phyloP scores from a whole-genome alignment of 129 eudicot species.

The Lactuca sativa region DNA sequence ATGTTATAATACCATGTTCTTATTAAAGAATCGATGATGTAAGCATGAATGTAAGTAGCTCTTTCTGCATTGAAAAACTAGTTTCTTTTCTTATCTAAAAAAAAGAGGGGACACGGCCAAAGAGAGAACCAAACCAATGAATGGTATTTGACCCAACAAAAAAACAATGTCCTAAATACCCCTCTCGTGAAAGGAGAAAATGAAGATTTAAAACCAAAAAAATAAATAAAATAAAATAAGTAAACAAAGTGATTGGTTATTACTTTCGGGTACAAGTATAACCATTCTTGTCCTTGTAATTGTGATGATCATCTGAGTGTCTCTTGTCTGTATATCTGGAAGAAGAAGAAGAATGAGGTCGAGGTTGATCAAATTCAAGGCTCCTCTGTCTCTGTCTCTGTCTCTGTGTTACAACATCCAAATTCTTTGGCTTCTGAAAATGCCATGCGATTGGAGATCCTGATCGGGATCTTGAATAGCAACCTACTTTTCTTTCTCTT shows the following conservation, averaged over 20 bases:
- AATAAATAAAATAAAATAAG: neutral
- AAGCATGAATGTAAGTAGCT: neutral
- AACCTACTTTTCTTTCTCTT: conserved; percentile 40
- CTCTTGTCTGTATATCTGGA: conserved; percentile 42
- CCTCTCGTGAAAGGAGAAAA: neutral
- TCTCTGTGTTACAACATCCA: neutral
- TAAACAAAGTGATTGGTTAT: conserved; percentile 9
- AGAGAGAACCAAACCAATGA: conserved; percentile 9
- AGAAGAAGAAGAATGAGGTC: too few species aligned
- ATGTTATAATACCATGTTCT: neutral
- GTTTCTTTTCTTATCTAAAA: neutral
- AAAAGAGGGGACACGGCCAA: conserved; percentile 6
- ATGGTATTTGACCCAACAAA: conserved; percentile 28
- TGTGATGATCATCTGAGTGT: conserved; percentile 46
- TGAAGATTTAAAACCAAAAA: neutral
- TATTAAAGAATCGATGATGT: too few species aligned
- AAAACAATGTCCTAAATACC: conserved; percentile 16
- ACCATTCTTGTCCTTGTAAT: conserved; percentile 35
- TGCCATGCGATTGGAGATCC: conserved; percentile 67
- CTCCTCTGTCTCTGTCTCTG: too few species aligned
- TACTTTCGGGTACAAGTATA: conserved; percentile 36
- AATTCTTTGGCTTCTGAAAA: conserved; percentile 39
- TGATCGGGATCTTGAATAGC: conserved; percentile 48
- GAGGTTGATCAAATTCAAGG: too few species aligned
- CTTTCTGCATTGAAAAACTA: neutral